Conservation (phyloP, 345 rosid species). For the Bruguiera parviflora region DNA sequence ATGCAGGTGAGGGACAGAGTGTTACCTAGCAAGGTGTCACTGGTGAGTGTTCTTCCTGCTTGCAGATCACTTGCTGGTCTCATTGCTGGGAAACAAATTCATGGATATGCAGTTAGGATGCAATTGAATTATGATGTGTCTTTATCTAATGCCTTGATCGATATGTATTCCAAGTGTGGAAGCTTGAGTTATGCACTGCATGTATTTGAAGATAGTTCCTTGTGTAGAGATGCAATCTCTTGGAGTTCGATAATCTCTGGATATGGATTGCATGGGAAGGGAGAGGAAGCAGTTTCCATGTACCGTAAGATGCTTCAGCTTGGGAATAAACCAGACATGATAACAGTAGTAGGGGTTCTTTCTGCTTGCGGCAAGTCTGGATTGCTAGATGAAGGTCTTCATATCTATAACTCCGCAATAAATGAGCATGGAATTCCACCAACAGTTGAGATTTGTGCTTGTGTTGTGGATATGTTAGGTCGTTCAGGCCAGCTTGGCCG, state of each 20-base stretch:
- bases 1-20: conserved; percentile 47
- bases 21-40: conserved; percentile 52
- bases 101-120: conserved; percentile 53
- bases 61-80: conserved; percentile 46
- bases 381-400: conserved; percentile 50
- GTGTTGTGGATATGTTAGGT: conserved; percentile 61
- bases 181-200: conserved; percentile 48
- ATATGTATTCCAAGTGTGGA: conserved; percentile 63
- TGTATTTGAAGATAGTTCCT: conserved; percentile 39
- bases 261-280: conserved; percentile 68
- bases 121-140: conserved; percentile 31
- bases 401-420: conserved; percentile 34
- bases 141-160: conserved; percentile 57
- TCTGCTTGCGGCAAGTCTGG: conserved; percentile 64
- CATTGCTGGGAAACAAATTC: conserved; percentile 53
- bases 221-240: conserved; percentile 48
- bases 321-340: conserved; percentile 48
- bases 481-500: conserved; percentile 50
- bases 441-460: conserved; percentile 58
- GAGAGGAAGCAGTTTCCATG: conserved; percentile 49
- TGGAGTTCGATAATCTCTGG: conserved; percentile 74
- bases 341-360: conserved; percentile 54
- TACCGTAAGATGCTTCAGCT: conserved; percentile 48
- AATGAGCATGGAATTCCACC: conserved; percentile 44
- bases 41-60: conserved; percentile 58